Base-by-base conservation (phyloP, 352 stramenopile genomes). In the Phytopythium montanum region DNA sequence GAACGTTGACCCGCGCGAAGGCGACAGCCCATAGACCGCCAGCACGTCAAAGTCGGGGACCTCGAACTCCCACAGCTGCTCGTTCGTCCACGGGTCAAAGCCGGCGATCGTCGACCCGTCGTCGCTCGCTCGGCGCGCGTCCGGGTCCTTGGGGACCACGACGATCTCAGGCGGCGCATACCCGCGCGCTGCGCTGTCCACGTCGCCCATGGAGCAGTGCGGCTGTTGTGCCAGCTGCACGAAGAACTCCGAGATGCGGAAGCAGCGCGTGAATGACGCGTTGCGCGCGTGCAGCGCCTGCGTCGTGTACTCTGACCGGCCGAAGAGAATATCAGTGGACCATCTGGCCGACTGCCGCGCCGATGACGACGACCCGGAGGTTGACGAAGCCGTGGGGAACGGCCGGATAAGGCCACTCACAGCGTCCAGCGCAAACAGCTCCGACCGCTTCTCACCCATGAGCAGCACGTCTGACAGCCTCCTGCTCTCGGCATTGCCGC, bases 161-260 rank as follows among this genome's bases (percentile, higher is more conserved):
- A 87, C 53, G 28, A 88, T 85, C 10, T 83, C 70, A 7, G 78
- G 79, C 28, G 66, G 64, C 49, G 72, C 62, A 4, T 68, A 50
- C 34, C 34, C 23, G 4, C 13, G n/a, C 9, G 58, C 10, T 8
- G 49, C 31, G 39, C 42, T 68, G 16, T 66, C 66, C 5, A 60
- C 56, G 42, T 69, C 56, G 18, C 73, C 56, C 19, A 69, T 57
- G 14, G 69, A 54, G 53, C 85, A 94, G 44, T 72, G 70, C 18
- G 81, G 68, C 10, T 80, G 67, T 25, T 77, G 65, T 0, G 77
- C 71, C 54, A 94, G 88, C 62, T 94, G 79, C 26, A 94, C 41
- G 58, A 94, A 94, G 57, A 87, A 94, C 66, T 94, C 85, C 2
- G 82, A 86, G 48, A 94, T 88, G 56, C 77, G 88, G 56, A 94